phyloP scores from a whole-genome alignment of 495 filamentous ascomycete species.

The Penicillium egyptiacum region DNA sequence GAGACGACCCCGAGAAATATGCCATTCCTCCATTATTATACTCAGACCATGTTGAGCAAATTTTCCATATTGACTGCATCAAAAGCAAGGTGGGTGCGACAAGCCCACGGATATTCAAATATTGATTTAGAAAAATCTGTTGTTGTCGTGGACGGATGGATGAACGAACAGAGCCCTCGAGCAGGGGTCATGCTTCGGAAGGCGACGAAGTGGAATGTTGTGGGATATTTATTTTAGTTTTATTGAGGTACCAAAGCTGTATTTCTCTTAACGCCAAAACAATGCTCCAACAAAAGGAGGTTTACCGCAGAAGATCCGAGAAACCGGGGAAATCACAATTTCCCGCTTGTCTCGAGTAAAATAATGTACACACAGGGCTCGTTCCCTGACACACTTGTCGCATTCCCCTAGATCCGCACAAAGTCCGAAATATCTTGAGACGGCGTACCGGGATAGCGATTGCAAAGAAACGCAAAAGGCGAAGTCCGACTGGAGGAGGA shows the following conservation, averaged over 20 bases:
- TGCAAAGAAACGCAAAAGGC: not conserved
- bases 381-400: constrained; percentile 4
- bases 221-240: constrained; percentile 27
- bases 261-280: constrained; percentile 30
- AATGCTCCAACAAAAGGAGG: constrained; percentile 32
- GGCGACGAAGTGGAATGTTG: constrained; percentile 12
- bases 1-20: not conserved
- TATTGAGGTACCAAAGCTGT: constrained; percentile 29
- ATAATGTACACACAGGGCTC: constrained; percentile 30
- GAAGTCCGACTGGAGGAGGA: not conserved
- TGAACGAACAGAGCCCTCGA: not conserved
- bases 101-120: not conserved
- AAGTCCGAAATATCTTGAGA: not conserved
- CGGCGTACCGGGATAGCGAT: not conserved
- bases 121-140: not conserved
- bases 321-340: constrained; percentile 5
- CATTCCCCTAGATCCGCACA: not conserved
- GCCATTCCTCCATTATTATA: not conserved
- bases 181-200: not conserved
- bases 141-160: not conserved
- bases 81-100: not conserved
- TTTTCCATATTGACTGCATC: not conserved
- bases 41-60: not conserved
- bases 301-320: constrained; percentile 17
- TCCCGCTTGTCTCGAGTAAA: constrained; percentile 17